Evolutionary conservation across 805 yeast species (phyloP), one percentile per base, ranked within the genome.

Genomic region (Saccharomycopsis guyanensis): DNA sequence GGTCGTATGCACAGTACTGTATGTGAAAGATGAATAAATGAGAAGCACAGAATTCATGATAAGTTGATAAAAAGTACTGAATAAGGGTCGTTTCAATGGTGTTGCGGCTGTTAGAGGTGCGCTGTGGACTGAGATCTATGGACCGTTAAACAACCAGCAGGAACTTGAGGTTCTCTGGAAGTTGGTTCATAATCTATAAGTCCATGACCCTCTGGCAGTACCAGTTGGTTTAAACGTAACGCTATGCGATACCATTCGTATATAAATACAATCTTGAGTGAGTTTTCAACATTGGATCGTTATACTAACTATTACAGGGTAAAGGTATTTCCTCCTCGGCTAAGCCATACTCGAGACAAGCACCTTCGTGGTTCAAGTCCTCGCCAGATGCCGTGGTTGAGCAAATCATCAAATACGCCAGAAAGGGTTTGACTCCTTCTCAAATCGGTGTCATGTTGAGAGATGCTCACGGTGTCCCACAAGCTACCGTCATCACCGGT

Each of bases 391-490:
- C 87, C 60, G 94, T 93, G 66, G 87, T 89, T 74, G 98, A 93
- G 78, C 96, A 88, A 78, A 81, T 91, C 78, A 73, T 83, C 89
- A 93, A 93, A 85, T 87, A 89, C 79, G 98, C 99, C 70, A 89
- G 97, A 80, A 93, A 93, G 82, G 99, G 99, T 89, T 78, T 89
- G 70, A 86, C 97, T 62, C 99, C 99, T 66, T 93, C 99, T 65
- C 96, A 88, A 76, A 93, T 93, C 59, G 98, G 99, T 86, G 98
- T 93, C 69, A 75, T 88, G 66, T 86, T 93, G 72, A 88, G 99
- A 82, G 99, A 93, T 78, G 93, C 97, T 65, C 97, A 93, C 80
- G 99, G 99, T 77, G 97, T 93, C 66, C 82, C 96, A 70, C 96
- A 89, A 77, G 75, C 96, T 63, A 87, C 84, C 79, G 82, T 91